phyloP scores from a whole-genome alignment of 2,329 filamentous ascomycete genomes.

The Ophiocordyceps robertsii region DNA sequence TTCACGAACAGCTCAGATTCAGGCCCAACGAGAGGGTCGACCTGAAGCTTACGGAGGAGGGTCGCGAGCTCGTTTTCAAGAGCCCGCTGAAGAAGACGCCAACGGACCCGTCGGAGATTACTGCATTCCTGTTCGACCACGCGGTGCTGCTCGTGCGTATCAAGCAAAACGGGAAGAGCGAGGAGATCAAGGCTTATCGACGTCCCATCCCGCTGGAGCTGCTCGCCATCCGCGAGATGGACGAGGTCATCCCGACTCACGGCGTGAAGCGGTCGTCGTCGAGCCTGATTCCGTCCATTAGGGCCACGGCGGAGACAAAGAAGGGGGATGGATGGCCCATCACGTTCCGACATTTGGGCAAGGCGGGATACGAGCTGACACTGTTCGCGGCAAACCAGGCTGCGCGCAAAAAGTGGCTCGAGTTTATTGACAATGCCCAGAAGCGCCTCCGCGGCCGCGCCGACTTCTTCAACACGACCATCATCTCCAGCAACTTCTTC shows the following conservation, averaged over 20 bases:
- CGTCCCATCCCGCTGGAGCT: constrained; percentile 89
- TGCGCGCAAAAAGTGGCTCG: constrained; percentile 90
- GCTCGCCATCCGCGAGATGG: constrained; percentile 91
- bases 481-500: constrained; percentile 48
- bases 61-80: constrained; percentile 87
- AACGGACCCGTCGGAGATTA: constrained; percentile 79
- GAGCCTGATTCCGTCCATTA: constrained; percentile 54
- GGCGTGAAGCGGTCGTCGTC: constrained; percentile 82
- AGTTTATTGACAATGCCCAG: constrained; percentile 86
- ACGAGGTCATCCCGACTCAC: constrained; percentile 74
- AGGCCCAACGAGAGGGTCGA: constrained; percentile 83
- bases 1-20: constrained; percentile 88
- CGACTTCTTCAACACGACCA: constrained; percentile 72
- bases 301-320: constrained; percentile 38
- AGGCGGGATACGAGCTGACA: constrained; percentile 86
- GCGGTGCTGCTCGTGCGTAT: constrained; percentile 82
- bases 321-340: constrained; percentile 76
- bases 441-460: constrained; percentile 75
- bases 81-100: constrained; percentile 85
- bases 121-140: constrained; percentile 92
- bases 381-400: constrained; percentile 78
- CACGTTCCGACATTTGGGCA: constrained; percentile 90
- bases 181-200: constrained; percentile 90
- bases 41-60: constrained; percentile 85
- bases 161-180: constrained; percentile 83